phyloP scores from a whole-genome alignment of 371 early-diverging fungal species.

The Mycotypha africana region DNA sequence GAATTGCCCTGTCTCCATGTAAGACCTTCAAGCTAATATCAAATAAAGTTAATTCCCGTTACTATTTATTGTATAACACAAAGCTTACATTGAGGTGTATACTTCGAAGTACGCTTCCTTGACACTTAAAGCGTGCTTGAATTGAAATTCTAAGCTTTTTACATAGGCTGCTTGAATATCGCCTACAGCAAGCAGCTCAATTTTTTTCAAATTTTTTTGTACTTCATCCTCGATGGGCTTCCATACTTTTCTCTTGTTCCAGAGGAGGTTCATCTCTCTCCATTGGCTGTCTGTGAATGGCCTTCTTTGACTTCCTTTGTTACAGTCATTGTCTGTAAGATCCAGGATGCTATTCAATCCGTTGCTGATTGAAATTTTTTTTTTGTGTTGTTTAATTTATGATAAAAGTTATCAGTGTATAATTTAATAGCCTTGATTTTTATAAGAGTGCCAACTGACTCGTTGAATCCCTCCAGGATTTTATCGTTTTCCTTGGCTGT shows the following conservation, averaged over 20 bases:
- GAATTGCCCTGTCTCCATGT: no score
- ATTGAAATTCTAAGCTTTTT: not conserved
- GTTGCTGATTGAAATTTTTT: not conserved
- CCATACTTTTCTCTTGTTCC: not conserved
- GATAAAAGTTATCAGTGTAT: not conserved
- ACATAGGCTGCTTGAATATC: not conserved
- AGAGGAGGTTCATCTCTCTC: not conserved
- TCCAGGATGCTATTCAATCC: not conserved
- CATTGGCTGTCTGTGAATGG: not conserved
- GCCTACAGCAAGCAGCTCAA: not conserved
- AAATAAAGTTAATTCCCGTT: no score
- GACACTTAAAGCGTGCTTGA: constrained; percentile 1
- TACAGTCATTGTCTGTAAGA: not conserved
- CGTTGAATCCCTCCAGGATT: not conserved
- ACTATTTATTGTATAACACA: no score
- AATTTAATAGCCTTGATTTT: not conserved
- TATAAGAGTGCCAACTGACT: not conserved
- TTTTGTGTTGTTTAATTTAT: not conserved
- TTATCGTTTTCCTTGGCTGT: not conserved
- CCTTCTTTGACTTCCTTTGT: no score
- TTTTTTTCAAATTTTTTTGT: not conserved
- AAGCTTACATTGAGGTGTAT: constrained; percentile 2
- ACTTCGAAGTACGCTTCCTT: constrained; percentile 3
- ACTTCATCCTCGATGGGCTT: not conserved
- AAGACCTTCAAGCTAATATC: no score